Conservation (phyloP, 768 basidiomycete species). For the Rhizopogon roseolus region DNA sequence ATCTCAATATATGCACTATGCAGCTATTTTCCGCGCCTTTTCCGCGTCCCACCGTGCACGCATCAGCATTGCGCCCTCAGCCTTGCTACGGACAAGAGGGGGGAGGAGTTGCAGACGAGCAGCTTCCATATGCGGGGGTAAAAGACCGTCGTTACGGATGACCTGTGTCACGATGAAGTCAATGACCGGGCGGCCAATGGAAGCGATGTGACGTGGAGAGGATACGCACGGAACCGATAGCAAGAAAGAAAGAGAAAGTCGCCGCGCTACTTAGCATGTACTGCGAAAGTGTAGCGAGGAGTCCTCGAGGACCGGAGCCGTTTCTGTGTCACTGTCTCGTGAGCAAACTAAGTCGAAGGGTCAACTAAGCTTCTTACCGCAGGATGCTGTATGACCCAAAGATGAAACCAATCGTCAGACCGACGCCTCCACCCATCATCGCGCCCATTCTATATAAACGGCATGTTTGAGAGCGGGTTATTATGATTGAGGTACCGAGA, state of each 20-base stretch:
- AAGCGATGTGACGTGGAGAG: not conserved
- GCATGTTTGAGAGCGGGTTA: conserved; percentile 4
- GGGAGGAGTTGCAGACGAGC: conserved; percentile 54
- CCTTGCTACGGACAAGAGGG: conserved; percentile 55
- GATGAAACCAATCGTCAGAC: conserved; percentile 94
- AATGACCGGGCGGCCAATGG: not conserved
- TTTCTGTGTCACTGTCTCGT: conserved; percentile 41
- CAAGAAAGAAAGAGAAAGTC: conserved; percentile 95
- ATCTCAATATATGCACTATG: conserved; percentile 9
- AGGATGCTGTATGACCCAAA: conserved; percentile 93
- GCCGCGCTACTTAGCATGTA: conserved; percentile 99
- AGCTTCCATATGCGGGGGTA: conserved; percentile 60
- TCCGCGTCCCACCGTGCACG: conserved; percentile 74
- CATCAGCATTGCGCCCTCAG: conserved; percentile 67
- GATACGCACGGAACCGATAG: conserved; percentile 78
- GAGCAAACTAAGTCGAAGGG: conserved; percentile 1
- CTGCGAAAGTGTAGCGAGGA: conserved; percentile 87
- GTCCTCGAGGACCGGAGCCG: conserved; percentile 88
- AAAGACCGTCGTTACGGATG: conserved; percentile 73
- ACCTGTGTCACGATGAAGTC: conserved; percentile 45
- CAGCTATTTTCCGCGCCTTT: conserved; percentile 25
- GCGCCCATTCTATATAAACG: conserved; percentile 74
- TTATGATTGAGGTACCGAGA: conserved; percentile 8
- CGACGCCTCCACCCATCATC: conserved; percentile 89
- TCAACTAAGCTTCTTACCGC: conserved; percentile 46